Conservation (phyloP, 2,329 filamentous ascomycete species). For the Alternaria ethzedia region DNA sequence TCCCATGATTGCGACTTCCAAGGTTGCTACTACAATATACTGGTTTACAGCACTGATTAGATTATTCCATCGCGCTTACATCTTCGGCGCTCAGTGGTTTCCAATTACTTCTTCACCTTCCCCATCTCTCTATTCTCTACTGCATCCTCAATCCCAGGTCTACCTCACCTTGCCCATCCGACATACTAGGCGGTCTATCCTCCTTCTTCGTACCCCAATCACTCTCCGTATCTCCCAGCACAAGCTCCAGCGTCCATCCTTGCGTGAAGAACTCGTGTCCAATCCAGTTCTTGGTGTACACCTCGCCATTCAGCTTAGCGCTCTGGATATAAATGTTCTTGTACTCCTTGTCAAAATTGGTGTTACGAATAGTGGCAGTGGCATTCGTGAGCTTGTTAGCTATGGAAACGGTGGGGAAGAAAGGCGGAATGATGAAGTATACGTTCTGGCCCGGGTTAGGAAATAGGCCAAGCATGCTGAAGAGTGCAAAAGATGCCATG, state of each 20-base stretch:
- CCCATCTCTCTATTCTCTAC: neutral
- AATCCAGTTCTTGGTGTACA: constrained; percentile 55
- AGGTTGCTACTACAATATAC: neutral
- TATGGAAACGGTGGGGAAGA: constrained; percentile 52
- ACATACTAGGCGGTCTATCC: constrained; percentile 41
- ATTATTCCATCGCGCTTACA: neutral
- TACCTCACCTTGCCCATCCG: neutral
- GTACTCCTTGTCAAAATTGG: constrained; percentile 52
- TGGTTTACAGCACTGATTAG: neutral
- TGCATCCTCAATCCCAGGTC: neutral
- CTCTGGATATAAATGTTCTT: constrained; percentile 54
- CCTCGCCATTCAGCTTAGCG: constrained; percentile 51
- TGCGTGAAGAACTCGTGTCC: constrained; percentile 54
- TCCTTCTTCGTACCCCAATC: constrained; percentile 51
- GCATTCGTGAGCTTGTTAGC: constrained; percentile 50
- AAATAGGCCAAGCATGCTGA: constrained; percentile 55
- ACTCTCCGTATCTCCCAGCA: constrained; percentile 51
- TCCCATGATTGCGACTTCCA: neutral
- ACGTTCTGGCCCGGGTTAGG: constrained; percentile 57
- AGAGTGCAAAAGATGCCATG: constrained; percentile 54
- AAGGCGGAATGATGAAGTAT: constrained; percentile 56
- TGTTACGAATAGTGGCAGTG: constrained; percentile 49
- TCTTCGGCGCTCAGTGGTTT: neutral
- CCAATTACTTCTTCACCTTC: no score
- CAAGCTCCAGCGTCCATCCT: constrained; percentile 53